Evolutionary conservation across 2,329 filamentous ascomycete species (phyloP).

Genomic region (Trichoderma endophyticum): DNA sequence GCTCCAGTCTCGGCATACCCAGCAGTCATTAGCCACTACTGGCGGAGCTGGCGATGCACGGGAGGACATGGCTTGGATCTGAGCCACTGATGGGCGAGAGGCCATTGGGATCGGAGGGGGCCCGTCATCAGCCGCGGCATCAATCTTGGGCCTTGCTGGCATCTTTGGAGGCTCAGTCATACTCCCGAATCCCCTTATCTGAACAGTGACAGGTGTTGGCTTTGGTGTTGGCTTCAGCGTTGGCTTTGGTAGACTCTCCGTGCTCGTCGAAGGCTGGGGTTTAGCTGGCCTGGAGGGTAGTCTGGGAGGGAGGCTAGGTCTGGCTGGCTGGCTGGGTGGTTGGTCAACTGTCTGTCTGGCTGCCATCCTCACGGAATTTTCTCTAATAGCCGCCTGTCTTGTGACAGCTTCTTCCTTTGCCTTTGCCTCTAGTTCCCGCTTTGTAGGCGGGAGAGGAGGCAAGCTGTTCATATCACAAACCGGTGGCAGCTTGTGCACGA

Average conservation of each 20-base stretch:
- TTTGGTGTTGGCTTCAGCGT: neutral
- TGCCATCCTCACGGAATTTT: neutral
- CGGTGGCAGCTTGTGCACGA: conserved; percentile 53
- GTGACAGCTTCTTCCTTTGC: conserved; percentile 10
- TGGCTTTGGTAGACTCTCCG: neutral
- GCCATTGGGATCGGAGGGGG: conserved; percentile 53
- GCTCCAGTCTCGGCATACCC: conserved; percentile 85
- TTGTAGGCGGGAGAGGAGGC: conserved; percentile 55
- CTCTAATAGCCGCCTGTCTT: conserved; percentile 16
- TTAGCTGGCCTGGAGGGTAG: conserved; percentile 49
- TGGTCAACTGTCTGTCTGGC: conserved; percentile 24
- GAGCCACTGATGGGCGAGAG: conserved; percentile 50
- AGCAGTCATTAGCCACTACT: conserved; percentile 50
- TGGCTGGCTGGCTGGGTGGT: conserved; percentile 20
- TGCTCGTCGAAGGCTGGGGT: conserved; percentile 24
- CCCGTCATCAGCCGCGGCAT: conserved; percentile 29
- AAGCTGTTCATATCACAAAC: conserved; percentile 54
- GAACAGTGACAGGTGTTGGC: conserved; percentile 12
- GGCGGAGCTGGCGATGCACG: conserved; percentile 29
- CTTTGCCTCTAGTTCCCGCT: conserved; percentile 49
- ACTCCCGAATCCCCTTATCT: conserved; percentile 26
- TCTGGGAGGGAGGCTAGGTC: conserved; percentile 47
- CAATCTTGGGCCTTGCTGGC: conserved; percentile 12
- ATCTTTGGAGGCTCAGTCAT: conserved; percentile 13
- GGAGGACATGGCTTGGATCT: conserved; percentile 46